Evolutionary conservation across 208 protist species (phyloP).

Genomic region (Wallacemonas rigidus): DNA sequence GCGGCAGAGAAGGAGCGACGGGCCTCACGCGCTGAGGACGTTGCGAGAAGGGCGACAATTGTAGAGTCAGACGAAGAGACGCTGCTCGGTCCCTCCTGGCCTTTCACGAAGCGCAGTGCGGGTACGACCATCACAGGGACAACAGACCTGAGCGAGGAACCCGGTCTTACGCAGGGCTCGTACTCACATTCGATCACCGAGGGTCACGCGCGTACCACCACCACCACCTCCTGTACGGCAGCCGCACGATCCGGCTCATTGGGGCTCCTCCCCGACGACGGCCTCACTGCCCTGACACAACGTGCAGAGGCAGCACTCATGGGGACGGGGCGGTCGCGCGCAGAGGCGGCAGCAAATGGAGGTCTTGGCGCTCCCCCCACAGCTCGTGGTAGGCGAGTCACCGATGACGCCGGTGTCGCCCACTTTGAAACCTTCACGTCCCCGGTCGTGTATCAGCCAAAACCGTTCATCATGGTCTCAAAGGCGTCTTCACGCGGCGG

Average conservation of each 20-base stretch:
- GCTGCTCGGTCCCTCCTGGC: neutral
- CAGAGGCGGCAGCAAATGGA: neutral
- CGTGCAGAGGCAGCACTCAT: neutral
- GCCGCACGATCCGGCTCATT: neutral
- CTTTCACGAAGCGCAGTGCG: neutral
- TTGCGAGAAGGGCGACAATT: neutral
- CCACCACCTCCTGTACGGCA: neutral
- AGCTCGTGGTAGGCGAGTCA: too few relatives aligned
- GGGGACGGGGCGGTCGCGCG: neutral
- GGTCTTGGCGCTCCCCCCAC: too few relatives aligned
- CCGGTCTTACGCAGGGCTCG: neutral
- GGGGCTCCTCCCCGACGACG: neutral
- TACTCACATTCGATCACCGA: neutral
- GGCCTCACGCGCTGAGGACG: neutral
- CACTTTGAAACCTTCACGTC: neutral
- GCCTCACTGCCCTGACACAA: neutral
- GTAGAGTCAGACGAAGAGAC: neutral
- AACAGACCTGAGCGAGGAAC: neutral
- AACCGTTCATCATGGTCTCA: slow-evolving; percentile 18
- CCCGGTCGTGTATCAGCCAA: slow-evolving; percentile 6
- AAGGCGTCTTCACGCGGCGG: slow-evolving; percentile 6
- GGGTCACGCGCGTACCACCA: neutral
- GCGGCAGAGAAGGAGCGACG: slow-evolving; percentile 10
- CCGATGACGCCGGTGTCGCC: neutral
- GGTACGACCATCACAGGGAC: neutral